phyloP scores from a whole-genome alignment of 31 red algal genomes.

The Porphyra umbilicalis region DNA sequence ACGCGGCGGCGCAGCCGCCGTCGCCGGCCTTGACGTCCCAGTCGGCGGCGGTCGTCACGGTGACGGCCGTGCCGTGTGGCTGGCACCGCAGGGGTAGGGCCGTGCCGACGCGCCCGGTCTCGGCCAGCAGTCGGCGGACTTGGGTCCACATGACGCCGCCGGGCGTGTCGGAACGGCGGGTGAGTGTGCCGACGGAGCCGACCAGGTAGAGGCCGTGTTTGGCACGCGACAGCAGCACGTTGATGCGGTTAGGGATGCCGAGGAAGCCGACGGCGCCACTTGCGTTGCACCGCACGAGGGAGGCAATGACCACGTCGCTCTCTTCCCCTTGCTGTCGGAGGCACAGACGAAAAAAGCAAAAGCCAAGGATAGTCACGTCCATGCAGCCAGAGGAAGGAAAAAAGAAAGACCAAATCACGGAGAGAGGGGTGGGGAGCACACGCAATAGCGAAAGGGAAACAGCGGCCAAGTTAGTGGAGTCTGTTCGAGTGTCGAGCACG shows the following conservation, averaged over 20 bases:
- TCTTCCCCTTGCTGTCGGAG: slow-evolving; percentile 45
- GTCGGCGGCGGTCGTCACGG: not conserved
- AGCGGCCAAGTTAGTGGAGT: too few relatives aligned
- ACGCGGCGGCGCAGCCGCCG: not conserved
- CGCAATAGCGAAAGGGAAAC: too few relatives aligned
- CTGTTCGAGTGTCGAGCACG: too few relatives aligned
- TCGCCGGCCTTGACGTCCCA: not conserved
- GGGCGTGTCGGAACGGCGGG: not conserved
- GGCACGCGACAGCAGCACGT: slow-evolving; percentile 69
- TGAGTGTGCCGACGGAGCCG: slow-evolving; percentile 31
- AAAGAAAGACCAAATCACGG: too few relatives aligned
- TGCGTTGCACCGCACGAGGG: slow-evolving; percentile 44
- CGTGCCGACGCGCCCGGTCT: not conserved
- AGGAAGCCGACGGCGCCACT: slow-evolving; percentile 46
- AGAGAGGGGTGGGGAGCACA: too few relatives aligned
- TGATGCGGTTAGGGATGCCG: slow-evolving; percentile 13
- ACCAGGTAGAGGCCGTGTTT: slow-evolving; percentile 41
- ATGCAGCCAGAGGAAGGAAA: not conserved
- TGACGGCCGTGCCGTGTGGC: not conserved
- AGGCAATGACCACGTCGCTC: slow-evolving; percentile 38
- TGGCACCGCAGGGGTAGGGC: not conserved
- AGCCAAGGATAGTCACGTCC: too few relatives aligned
- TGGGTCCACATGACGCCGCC: not conserved
- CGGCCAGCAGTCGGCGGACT: not conserved
- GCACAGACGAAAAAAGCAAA: not conserved